Evolutionary conservation across 345 rosid genomes (phyloP).

Genomic region (Lepidium africanum): DNA sequence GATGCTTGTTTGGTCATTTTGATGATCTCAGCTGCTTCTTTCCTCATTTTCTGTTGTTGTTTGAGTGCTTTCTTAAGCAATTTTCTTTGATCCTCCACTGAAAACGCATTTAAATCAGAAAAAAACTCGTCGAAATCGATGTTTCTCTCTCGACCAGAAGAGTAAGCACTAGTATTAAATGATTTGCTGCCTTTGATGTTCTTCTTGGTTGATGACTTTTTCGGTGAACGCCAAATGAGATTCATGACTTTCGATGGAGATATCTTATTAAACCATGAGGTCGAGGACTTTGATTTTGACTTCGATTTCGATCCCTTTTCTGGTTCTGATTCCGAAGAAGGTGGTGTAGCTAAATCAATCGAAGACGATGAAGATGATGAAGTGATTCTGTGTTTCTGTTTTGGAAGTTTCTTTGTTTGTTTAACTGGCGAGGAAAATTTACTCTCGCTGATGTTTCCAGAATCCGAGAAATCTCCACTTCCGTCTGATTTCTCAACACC

Average conservation of each 20-base stretch:
- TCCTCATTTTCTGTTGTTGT: conserved; percentile 50
- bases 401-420: conserved; percentile 15
- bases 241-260: conserved; percentile 50
- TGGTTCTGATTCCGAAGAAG: conserved; percentile 1
- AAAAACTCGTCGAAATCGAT: conserved; percentile 41
- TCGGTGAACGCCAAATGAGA: conserved; percentile 68
- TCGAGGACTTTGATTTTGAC: neutral
- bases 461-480: conserved; percentile 26
- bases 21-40: conserved; percentile 65
- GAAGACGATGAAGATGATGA: conserved; percentile 24
- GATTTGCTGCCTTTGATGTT: conserved; percentile 15
- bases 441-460: neutral
- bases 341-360: conserved; percentile 5
- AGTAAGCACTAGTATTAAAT: neutral
- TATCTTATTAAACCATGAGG: conserved; percentile 31
- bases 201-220: conserved; percentile 26
- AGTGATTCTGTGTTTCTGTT: conserved; percentile 19
- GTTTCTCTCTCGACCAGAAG: conserved; percentile 19
- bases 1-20: conserved; percentile 65
- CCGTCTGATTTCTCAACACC: conserved; percentile 8
- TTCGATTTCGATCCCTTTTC: conserved; percentile 11
- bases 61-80: conserved; percentile 53
- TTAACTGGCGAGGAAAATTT: conserved; percentile 13
- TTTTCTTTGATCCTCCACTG: conserved; percentile 49
- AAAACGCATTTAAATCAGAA: conserved; percentile 43